Evolutionary conservation across 75 land plant species (phyloP).

Genomic region (Gnetum montanum): DNA sequence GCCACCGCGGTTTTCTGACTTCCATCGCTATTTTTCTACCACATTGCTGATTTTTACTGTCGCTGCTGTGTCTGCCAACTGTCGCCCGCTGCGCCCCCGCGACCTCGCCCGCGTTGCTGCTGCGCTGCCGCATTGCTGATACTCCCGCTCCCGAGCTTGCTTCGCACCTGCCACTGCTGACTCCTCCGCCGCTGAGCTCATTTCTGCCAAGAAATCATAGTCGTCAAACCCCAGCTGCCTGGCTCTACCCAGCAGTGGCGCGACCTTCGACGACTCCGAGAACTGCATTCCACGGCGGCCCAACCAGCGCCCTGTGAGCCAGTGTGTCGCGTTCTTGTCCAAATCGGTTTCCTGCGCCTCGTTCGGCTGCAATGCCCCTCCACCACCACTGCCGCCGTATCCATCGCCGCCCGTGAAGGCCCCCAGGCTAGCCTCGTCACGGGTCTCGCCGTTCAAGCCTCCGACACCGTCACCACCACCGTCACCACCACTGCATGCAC

Average conservation of each 20-base stretch:
- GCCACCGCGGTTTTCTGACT: too few species aligned
- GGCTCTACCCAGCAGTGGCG: slow-evolving; percentile 11
- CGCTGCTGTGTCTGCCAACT: too few species aligned
- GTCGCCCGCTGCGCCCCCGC: too few species aligned
- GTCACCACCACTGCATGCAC: too few species aligned
- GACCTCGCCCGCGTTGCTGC: too few species aligned
- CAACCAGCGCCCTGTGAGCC: slow-evolving; percentile 21
- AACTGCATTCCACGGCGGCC: slow-evolving; percentile 48
- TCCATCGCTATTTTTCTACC: too few species aligned
- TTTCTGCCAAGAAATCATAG: too few species aligned
- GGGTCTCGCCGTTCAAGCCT: background rate
- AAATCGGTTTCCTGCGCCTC: slow-evolving; percentile 10
- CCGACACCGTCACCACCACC: background rate
- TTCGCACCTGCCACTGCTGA: too few species aligned
- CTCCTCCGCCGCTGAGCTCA: too few species aligned
- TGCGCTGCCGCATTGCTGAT: too few species aligned
- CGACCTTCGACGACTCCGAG: slow-evolving; percentile 16
- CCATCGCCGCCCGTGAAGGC: background rate
- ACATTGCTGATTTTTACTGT: too few species aligned
- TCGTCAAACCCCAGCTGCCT: slow-evolving; percentile 45
- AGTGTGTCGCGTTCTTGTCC: slow-evolving; percentile 24
- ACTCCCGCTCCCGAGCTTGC: too few species aligned
- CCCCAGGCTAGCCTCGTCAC: background rate
- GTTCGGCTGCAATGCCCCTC: slow-evolving; percentile 3
- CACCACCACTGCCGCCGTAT: background rate